A percentile compares a stretch with the other conserved stretches of the same genome.
These are phyloP conservation scores for Phylloporus sp. DNA, from an alignment of 768 basidiomycete genomes.

Conservation along the genomic window DNA sequence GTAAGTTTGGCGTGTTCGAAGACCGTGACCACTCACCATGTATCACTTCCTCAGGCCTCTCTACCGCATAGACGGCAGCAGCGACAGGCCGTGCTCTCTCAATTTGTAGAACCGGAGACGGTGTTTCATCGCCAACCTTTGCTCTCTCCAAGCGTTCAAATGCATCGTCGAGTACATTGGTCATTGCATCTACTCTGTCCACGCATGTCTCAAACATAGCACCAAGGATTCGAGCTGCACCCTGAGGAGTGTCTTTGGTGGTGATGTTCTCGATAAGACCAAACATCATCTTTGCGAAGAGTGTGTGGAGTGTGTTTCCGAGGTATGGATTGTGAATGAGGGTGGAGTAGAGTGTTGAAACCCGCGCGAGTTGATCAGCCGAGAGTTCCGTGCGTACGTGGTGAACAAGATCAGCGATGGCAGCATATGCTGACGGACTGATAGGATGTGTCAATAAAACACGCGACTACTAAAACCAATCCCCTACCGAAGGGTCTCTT, in stretches of 20 bases:
- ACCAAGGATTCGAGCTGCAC: constrained; percentile 64
- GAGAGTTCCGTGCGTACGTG: constrained; percentile 83
- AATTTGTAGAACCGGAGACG: constrained; percentile 60
- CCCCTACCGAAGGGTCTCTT: constrained; percentile 76
- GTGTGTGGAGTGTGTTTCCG: constrained; percentile 74
- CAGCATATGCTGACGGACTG: constrained; percentile 79
- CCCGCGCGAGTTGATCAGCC: constrained; percentile 66
- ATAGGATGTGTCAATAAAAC: constrained; percentile 6
- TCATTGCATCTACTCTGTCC: constrained; percentile 80
- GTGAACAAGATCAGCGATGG: constrained; percentile 90
- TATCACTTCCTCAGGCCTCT: constrained; percentile 78
- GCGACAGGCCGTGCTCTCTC: constrained; percentile 86
- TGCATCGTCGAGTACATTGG: constrained; percentile 49
- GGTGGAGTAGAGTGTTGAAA: constrained; percentile 81
- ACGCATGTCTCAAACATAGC: constrained; percentile 81
- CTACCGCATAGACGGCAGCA: constrained; percentile 70
- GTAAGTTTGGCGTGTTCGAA: constrained; percentile 5
- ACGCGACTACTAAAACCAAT: neutral
- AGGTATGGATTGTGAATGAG: constrained; percentile 88
- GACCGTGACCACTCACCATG: constrained; percentile 50
- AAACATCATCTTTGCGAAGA: constrained; percentile 91
- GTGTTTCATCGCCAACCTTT: constrained; percentile 37
- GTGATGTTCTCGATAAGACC: constrained; percentile 82
- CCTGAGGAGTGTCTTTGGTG: constrained; percentile 66
- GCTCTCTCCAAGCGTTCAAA: constrained; percentile 46